Percentiles rank a stretch among this genome's conserved stretches.
These are phyloP conservation scores for Gloeostereum incarnatum DNA, from an alignment of 768 basidiomycete genomes.

Conservation along the genomic window DNA sequence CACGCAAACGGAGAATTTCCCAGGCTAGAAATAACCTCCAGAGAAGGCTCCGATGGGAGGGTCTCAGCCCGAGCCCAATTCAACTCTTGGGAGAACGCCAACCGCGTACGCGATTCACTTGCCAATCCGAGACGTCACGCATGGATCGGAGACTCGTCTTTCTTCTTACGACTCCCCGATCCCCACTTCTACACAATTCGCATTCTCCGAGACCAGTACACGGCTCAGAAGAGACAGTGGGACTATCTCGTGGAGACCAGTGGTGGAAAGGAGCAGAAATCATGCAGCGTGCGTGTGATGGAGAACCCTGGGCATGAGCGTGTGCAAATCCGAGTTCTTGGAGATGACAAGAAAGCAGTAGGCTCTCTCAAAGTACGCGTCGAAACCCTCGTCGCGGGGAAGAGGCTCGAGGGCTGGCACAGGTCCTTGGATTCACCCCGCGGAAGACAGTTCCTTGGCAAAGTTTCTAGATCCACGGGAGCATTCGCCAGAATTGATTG, in stretches of 20 bases:
- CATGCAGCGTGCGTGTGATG: constrained; percentile 22
- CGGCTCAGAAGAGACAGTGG: constrained; percentile 42
- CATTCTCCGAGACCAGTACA: constrained; percentile 38
- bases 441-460: constrained; percentile 25
- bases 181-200: constrained; percentile 41
- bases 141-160: constrained; percentile 18
- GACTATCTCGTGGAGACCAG: constrained; percentile 26
- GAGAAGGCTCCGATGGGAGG: constrained; percentile 8
- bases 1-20: constrained; percentile 14
- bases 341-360: constrained; percentile 41
- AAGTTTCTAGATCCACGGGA: constrained; percentile 22
- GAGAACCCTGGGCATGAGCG: constrained; percentile 7
- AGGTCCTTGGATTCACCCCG: constrained; percentile 21
- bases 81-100: constrained; percentile 36
- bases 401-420: constrained; percentile 44
- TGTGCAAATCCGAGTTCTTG: constrained; percentile 35
- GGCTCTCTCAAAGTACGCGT: constrained; percentile 53
- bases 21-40: constrained; percentile 5
- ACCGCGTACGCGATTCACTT: constrained; percentile 26
- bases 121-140: constrained; percentile 18
- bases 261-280: constrained; percentile 26
- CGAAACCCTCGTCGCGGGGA: constrained; percentile 43
- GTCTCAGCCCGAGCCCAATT: constrained; percentile 34
- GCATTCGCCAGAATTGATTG: constrained; percentile 37
- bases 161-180: constrained; percentile 34